Evolutionary conservation across 208 protist genomes (phyloP).

Genomic region (Leishmania arabica): DNA sequence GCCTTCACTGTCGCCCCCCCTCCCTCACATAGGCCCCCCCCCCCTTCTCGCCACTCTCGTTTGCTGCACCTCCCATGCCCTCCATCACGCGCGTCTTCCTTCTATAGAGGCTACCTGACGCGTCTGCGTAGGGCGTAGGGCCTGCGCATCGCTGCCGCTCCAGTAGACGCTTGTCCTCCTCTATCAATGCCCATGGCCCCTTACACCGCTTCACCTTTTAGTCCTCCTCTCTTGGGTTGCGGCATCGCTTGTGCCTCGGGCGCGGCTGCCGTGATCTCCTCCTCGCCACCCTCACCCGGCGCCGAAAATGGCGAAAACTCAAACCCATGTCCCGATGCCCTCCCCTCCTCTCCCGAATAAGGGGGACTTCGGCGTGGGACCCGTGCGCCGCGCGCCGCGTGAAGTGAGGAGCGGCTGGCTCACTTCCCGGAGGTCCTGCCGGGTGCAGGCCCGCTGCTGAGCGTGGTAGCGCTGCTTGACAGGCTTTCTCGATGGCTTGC

Average conservation of each 20-base stretch:
- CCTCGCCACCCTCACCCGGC: not conserved
- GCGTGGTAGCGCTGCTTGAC: not conserved
- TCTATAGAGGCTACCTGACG: not conserved
- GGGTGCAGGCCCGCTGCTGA: not conserved
- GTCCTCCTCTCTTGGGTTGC: not conserved
- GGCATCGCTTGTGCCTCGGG: not conserved
- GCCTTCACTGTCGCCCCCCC: not conserved
- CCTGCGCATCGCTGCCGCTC: not conserved
- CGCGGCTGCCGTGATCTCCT: not conserved
- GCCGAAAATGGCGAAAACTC: not conserved
- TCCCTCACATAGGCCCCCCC: not conserved
- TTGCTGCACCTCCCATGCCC: not conserved
- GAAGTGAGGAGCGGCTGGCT: not conserved
- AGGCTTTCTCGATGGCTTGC: not conserved
- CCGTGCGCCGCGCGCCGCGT: not conserved
- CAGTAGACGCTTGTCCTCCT: not conserved
- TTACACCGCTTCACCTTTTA: not conserved
- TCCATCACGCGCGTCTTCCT: not conserved
- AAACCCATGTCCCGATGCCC: not conserved
- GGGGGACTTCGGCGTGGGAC: not conserved
- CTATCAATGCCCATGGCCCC: not conserved
- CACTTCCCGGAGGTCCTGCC: not conserved
- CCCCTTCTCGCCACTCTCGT: not conserved
- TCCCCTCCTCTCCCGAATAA: too few relatives aligned
- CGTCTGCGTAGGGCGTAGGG: not conserved